Conservation (phyloP, 176 grass and related monocot species). For the Miscanthus lutarioriparius region DNA sequence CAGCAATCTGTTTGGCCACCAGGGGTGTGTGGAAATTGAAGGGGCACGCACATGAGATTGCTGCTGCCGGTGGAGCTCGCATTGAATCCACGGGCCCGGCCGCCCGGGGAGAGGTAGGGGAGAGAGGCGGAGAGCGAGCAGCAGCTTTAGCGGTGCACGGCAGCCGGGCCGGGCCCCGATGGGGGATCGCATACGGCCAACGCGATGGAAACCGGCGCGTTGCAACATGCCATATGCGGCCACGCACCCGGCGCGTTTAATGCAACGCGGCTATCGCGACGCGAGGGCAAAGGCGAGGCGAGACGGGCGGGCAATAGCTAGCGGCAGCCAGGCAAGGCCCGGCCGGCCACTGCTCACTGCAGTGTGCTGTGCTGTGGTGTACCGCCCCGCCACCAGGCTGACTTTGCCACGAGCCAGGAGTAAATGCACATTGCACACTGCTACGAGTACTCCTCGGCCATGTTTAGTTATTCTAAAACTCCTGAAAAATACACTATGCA, state of each 20-base stretch:
- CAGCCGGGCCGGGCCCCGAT: background rate
- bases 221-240: conserved; percentile 29
- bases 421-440: conserved; percentile 42
- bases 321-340: background rate
- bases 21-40: background rate
- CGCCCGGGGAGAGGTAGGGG: no score
- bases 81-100: background rate
- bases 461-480: no score
- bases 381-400: conserved; percentile 45
- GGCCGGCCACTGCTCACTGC: background rate
- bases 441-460: no score
- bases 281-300: no score
- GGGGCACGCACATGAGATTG: conserved; percentile 12
- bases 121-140: no score
- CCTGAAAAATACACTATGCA: no score
- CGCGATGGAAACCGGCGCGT: background rate
- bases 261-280: conserved; percentile 45
- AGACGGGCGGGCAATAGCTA: background rate
- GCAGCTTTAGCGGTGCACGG: no score
- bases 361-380: background rate
- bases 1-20: background rate
- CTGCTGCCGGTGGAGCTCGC: background rate
- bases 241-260: conserved; percentile 35
- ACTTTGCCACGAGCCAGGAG: conserved; percentile 41
- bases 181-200: background rate